Evolutionary conservation across 441 rosid species (phyloP).

Genomic region (Oxalis stricta): DNA sequence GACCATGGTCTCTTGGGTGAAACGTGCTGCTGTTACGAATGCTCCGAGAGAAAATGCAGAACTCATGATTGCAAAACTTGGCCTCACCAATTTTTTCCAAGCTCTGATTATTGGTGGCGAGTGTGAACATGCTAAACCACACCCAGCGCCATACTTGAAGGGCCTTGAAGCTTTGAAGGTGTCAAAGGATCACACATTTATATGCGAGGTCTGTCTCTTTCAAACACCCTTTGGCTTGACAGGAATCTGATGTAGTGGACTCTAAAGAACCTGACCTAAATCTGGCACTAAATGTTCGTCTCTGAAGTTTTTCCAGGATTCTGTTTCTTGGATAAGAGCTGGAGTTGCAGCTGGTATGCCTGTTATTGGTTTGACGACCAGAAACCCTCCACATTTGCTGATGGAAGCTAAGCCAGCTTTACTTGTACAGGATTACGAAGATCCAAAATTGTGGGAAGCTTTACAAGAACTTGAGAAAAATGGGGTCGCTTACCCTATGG

Average conservation of each 20-base stretch:
- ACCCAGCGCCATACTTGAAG: slow-evolving; percentile 77
- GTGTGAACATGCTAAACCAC: slow-evolving; percentile 75
- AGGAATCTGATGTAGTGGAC: too few species aligned
- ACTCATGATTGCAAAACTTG: slow-evolving; percentile 61
- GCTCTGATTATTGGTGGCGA: slow-evolving; percentile 62
- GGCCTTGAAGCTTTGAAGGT: slow-evolving; percentile 62
- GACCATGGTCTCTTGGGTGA: slow-evolving; percentile 67
- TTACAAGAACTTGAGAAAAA: slow-evolving; percentile 51
- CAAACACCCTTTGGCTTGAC: neutral
- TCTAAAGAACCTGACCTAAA: too few species aligned
- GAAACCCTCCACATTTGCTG: slow-evolving; percentile 52
- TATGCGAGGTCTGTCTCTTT: slow-evolving; percentile 42
- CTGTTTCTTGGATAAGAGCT: slow-evolving; percentile 77
- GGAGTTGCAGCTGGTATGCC: slow-evolving; percentile 96
- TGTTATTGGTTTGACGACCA: slow-evolving; percentile 64
- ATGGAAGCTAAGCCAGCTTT: slow-evolving; percentile 67
- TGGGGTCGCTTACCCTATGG: slow-evolving; percentile 1
- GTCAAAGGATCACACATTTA: slow-evolving; percentile 64
- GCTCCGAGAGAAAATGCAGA: slow-evolving; percentile 85
- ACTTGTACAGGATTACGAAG: slow-evolving; percentile 59
- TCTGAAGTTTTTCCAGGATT: slow-evolving; percentile 46
- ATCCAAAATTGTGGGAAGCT: slow-evolving; percentile 65
- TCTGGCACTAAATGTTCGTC: too few species aligned
- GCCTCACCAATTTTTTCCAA: slow-evolving; percentile 61
- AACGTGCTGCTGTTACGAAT: slow-evolving; percentile 88